Evolutionary conservation across 345 rosid genomes (phyloP), one percentile per base, ranked within the genome.

Genomic region (Eucalyptus pauciflora): DNA sequence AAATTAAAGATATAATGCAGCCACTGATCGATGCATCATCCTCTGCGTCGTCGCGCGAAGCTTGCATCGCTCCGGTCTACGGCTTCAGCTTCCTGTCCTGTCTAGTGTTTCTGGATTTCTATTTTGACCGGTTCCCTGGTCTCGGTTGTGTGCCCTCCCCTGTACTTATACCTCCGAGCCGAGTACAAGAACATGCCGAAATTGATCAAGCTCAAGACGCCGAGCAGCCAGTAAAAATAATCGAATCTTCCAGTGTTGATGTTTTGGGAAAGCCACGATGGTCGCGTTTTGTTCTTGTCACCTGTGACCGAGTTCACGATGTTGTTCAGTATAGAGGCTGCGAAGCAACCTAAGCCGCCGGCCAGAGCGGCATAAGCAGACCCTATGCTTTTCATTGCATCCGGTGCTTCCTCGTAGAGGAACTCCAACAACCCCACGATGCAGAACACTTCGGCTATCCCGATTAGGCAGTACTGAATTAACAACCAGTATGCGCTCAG

Each of bases 381-480:
- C n/a, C 99, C 99, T 88, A 96, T 94, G 86, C 98, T 97, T 93
- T 95, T 97, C 99, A 97, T 97, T 49, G 99, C 98, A 91, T 97
- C 98, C 3, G 98, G 99, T 33, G 99, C 96, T 91, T 97, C 99
- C 90, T 97, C 97, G 6, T 97, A 96, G 8, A 97, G 96, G 64
- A 97, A 97, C 89, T 97, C 98, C 83, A 97, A 56, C 76, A 96
- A 91, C 54, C 98, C 98, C 31, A 96, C 99, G 3, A 96, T 91
- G 92, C 95, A 94, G 90, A 97, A 97, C 56, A 97, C 97, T 93
- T 97, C 99, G 20, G 98, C 99, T 64, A 96, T 94, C 31, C 98
- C 98, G 37, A 96, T 95, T 87, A 97, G 94, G 92, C 97, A 96
- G 88, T 96, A 97, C 88, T 96, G 98, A 87, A 96, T 96, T 89